Conservation (phyloP, 1,284 basidiomycete species). For the Boletus hoseneyae region DNA sequence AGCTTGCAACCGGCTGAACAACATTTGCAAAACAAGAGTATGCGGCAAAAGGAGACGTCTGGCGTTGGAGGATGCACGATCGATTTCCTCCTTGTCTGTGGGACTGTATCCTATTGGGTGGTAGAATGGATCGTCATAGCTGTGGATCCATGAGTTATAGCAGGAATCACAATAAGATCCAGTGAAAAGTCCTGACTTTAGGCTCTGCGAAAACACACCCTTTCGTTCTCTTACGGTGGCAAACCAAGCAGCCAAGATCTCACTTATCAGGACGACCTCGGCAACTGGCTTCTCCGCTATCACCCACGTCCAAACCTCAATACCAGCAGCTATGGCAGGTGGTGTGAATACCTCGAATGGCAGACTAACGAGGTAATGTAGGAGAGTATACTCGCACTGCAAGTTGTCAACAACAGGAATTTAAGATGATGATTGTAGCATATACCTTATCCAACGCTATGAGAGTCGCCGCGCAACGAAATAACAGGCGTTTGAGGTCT, state of each 20-base stretch:
- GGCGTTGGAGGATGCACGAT: conserved; percentile 69
- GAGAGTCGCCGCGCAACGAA: conserved; percentile 82
- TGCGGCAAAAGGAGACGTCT: conserved; percentile 81
- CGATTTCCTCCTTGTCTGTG: conserved; percentile 83
- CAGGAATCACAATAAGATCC: conserved; percentile 1
- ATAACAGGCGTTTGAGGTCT: conserved; percentile 83
- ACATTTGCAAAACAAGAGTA: conserved; percentile 79
- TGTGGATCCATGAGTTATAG: conserved; percentile 33
- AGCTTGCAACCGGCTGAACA: conserved; percentile 93
- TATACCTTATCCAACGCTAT: conserved; percentile 67
- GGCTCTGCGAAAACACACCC: conserved; percentile 78
- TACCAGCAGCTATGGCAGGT: conserved; percentile 79
- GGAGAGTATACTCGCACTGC: conserved; percentile 81
- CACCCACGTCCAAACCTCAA: conserved; percentile 97
- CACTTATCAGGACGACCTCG: conserved; percentile 74
- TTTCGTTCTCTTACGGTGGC: conserved; percentile 73
- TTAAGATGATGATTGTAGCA: not conserved
- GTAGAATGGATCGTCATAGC: conserved; percentile 85
- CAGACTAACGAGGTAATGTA: conserved; percentile 85
- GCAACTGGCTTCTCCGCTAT: conserved; percentile 83
- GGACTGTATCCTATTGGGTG: conserved; percentile 88
- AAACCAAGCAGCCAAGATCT: conserved; percentile 87
- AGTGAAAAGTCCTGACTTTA: conserved; percentile 60
- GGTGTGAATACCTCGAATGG: conserved; percentile 92
- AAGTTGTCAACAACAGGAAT: conserved; percentile 2